Conservation (phyloP, 208 protist species). For the Tritrichomonas foetus region DNA sequence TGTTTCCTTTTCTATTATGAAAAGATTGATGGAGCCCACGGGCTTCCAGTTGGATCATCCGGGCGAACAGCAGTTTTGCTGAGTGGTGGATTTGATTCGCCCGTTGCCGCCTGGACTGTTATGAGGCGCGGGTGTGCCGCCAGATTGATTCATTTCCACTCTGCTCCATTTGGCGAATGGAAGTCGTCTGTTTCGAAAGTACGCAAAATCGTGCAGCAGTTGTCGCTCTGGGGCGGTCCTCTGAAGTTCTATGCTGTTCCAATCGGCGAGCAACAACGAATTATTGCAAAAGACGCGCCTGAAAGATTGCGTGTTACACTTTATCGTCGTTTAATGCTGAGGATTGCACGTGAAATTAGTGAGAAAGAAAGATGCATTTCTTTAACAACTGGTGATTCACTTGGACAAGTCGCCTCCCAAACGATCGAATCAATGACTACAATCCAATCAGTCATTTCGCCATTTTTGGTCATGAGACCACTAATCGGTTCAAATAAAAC, state of each 20-base stretch:
- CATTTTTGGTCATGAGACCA: background rate
- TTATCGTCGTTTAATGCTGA: background rate
- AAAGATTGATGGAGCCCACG: background rate
- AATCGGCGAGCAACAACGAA: background rate
- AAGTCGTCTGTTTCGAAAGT: background rate
- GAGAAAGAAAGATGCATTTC: background rate
- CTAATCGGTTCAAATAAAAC: background rate
- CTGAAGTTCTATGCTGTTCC: background rate
- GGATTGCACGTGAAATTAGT: background rate
- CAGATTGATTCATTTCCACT: conserved; percentile 10
- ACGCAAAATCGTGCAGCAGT: background rate
- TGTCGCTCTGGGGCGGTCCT: background rate
- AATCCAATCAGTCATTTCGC: background rate
- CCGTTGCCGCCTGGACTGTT: background rate
- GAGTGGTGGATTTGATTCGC: background rate
- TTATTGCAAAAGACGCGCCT: background rate
- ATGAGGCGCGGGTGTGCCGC: background rate
- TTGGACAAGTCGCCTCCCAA: conserved; percentile 32
- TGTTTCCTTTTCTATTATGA: background rate
- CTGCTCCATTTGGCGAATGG: conserved; percentile 11
- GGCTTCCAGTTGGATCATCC: background rate
- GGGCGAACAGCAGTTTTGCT: background rate
- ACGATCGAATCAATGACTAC: conserved; percentile 21
- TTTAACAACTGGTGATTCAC: background rate
- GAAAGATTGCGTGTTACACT: background rate